Evolutionary conservation across 805 yeast species (phyloP).

Genomic region (Starmera quercuum): DNA sequence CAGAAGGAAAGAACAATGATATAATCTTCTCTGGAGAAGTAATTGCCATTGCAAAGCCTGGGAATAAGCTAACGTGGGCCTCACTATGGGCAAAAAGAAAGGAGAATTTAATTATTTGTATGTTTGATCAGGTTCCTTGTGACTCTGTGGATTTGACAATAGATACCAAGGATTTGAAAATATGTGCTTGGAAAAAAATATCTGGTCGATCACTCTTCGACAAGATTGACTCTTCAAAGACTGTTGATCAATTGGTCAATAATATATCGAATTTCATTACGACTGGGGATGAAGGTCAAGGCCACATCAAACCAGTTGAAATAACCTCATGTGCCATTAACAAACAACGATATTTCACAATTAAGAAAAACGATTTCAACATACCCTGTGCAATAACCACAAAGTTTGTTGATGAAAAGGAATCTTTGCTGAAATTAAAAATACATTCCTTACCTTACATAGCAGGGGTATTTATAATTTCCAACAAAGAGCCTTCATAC

Average conservation of each 20-base stretch:
- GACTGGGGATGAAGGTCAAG: slow-evolving; percentile 7
- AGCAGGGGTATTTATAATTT: slow-evolving; percentile 76
- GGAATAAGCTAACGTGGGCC: slow-evolving; percentile 68
- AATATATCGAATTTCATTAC: slow-evolving; percentile 13
- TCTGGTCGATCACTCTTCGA: slow-evolving; percentile 17
- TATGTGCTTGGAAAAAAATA: slow-evolving; percentile 15
- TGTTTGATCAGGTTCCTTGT: slow-evolving; percentile 79
- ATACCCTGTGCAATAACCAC: slow-evolving; percentile 74
- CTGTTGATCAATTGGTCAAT: slow-evolving; percentile 18
- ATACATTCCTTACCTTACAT: slow-evolving; percentile 77
- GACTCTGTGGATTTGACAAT: slow-evolving; percentile 54
- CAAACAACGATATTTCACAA: slow-evolving; percentile 55
- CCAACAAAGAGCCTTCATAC: slow-evolving; percentile 31
- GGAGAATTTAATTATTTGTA: slow-evolving; percentile 65
- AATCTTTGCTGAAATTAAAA: slow-evolving; percentile 44
- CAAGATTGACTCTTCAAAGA: slow-evolving; percentile 4
- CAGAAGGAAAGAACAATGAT: slow-evolving; percentile 23
- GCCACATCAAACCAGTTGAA: slow-evolving; percentile 22
- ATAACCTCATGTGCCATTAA: slow-evolving; percentile 40
- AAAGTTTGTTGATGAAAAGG: slow-evolving; percentile 43
- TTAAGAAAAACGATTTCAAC: slow-evolving; percentile 36
- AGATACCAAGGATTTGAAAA: slow-evolving; percentile 13
- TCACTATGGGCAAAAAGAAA: slow-evolving; percentile 85
- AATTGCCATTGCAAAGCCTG: slow-evolving; percentile 68
- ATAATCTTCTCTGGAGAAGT: slow-evolving; percentile 77